Percentiles rank a stretch among this genome's conserved stretches.
phyloP scores from a whole-genome alignment of 2,329 filamentous ascomycete species.

The Aureobasidium sp. region DNA sequence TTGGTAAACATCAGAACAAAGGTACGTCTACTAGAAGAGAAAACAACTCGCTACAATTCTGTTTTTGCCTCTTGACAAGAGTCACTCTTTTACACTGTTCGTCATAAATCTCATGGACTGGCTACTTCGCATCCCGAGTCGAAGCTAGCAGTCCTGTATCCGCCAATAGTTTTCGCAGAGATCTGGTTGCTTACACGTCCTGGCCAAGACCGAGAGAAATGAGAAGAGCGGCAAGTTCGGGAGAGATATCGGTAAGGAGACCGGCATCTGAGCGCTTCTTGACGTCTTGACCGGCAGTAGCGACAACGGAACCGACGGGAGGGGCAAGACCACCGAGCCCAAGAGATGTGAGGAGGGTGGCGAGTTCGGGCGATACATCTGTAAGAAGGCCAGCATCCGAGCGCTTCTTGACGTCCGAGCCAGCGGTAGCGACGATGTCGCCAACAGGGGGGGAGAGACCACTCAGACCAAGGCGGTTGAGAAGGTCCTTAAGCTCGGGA shows the following conservation, averaged over 20 bases:
- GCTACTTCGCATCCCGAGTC: no score
- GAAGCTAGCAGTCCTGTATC: background rate
- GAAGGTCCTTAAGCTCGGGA: background rate
- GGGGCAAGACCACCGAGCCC: background rate
- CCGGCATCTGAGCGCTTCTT: no score
- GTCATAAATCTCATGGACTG: background rate
- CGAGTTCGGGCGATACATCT: background rate
- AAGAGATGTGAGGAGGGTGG: background rate
- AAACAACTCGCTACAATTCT: background rate
- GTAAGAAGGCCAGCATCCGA: background rate
- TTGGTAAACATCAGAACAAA: background rate
- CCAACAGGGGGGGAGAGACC: background rate
- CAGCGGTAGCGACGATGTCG: background rate
- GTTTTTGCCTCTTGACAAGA: background rate
- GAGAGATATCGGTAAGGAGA: no score
- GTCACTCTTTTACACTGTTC: no score
- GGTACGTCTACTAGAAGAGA: background rate
- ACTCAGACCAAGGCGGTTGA: background rate
- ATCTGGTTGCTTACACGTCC: background rate
- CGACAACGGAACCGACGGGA: background rate
- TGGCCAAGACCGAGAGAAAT: background rate
- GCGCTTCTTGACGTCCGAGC: background rate
- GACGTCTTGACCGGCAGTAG: background rate
- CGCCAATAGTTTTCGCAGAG: no score
- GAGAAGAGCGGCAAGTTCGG: no score